A percentile compares a stretch with the other conserved stretches of the same genome.
These are phyloP conservation scores for Tremella yokohamensis DNA, from an alignment of 768 basidiomycete species.

Conservation along the genomic window DNA sequence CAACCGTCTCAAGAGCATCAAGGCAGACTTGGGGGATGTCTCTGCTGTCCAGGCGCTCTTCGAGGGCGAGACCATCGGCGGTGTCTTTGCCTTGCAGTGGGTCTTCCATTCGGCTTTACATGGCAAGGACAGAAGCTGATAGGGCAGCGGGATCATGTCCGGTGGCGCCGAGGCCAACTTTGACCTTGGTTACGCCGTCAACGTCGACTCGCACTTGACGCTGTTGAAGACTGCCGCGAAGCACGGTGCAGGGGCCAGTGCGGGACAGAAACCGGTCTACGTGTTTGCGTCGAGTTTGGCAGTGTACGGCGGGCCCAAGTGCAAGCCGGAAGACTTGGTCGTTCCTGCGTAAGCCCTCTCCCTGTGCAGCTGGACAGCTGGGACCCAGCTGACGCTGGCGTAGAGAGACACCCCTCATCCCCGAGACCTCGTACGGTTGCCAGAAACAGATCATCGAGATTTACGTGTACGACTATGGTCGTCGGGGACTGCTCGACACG, in stretches of 20 bases:
- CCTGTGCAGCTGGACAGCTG: neutral
- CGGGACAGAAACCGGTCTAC: slow-evolving; percentile 40
- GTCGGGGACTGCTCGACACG: slow-evolving; percentile 48
- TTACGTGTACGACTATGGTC: slow-evolving; percentile 49
- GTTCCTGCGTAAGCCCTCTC: slow-evolving; percentile 35
- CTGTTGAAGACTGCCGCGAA: slow-evolving; percentile 36
- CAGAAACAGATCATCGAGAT: slow-evolving; percentile 50
- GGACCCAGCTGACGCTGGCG: neutral
- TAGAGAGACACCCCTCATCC: slow-evolving; percentile 47
- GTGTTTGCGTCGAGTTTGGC: slow-evolving; percentile 49
- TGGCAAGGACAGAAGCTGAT: neutral
- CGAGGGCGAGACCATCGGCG: slow-evolving; percentile 37
- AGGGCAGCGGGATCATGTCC: slow-evolving; percentile 60
- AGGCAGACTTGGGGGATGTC: slow-evolving; percentile 35
- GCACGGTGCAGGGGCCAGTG: slow-evolving; percentile 29
- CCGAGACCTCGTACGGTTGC: slow-evolving; percentile 49
- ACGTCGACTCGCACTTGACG: slow-evolving; percentile 48
- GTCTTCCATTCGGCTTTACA: slow-evolving; percentile 1
- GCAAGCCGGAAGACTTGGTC: slow-evolving; percentile 40
- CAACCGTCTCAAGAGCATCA: slow-evolving; percentile 24
- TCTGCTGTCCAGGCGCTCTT: slow-evolving; percentile 25
- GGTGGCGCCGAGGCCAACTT: slow-evolving; percentile 63
- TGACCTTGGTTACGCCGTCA: slow-evolving; percentile 55
- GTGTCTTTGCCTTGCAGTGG: slow-evolving; percentile 42
- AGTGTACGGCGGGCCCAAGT: slow-evolving; percentile 49